Evolutionary conservation across 2,329 filamentous ascomycete species (phyloP), one percentile per base, ranked within the genome.

Genomic region (Fusarium annulatum): DNA sequence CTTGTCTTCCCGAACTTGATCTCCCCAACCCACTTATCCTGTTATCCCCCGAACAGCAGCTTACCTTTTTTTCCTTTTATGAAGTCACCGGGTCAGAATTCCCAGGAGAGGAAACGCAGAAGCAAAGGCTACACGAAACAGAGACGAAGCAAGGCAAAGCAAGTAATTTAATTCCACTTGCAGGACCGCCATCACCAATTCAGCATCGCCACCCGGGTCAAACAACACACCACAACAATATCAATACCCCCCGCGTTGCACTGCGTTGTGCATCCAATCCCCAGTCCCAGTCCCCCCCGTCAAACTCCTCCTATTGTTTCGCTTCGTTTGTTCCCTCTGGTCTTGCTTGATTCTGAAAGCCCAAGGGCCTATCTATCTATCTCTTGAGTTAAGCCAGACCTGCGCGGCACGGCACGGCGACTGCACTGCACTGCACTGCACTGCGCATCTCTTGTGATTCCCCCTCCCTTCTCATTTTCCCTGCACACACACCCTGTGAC

Each of bases 401-500:
- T 57, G 66, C 61, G 48, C 66, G 48, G 49, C 53, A 51, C 53
- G 18, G 49, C 53, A 51, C 53, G 18, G 45, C 26, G 18, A 21
- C 19, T 46, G 45, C 41, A 53, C 26, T 18, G 45, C 60, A 23
- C 23, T 23, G 23, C 23, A 49, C 30, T 28, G 41, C 51, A 49
- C 42, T 30, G 28, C 48, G 30, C 36, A 67, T 67, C 52, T 43
- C 23, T 30, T 67, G 39, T 42, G 38, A 45, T 61, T 60, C 33
- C 39, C 23, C 34, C 49, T 56, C 43, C 49, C 55, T 51, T 46
- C 45, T 46, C 42, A 70, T 67, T 71, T 73, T 77, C 74, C 76
- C 66, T 77, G 72, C 69, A 70, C 75, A 67, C 73, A 76, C 75
- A 73, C 71, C 71, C 71, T 74, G 59, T 38, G 41, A 53, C 45